Evolutionary conservation across 441 rosid genomes (phyloP).

Genomic region (Populus hybrid): DNA sequence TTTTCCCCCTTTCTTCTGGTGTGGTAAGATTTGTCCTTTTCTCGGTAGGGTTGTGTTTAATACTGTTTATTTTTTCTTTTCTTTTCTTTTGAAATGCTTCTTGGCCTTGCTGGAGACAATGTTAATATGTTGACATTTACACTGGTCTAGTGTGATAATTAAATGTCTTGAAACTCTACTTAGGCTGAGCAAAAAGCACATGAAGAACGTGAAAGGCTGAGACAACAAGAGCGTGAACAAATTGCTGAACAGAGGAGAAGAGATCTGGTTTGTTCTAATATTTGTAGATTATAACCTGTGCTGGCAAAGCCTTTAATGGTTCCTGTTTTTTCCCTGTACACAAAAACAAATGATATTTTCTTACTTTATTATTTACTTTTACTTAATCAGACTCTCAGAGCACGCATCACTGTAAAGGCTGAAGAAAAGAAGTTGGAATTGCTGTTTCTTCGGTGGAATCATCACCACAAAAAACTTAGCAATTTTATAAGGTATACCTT

Average conservation of each 20-base stretch:
- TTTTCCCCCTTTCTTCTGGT: neutral
- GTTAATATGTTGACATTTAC: neutral
- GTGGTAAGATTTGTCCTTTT: neutral
- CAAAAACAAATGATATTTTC: neutral
- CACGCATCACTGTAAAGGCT: conserved; percentile 89
- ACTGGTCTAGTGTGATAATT: neutral
- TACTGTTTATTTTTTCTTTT: neutral
- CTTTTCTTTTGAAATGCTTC: neutral
- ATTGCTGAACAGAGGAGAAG: conserved; percentile 81
- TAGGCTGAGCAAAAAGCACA: conserved; percentile 87
- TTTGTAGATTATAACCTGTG: neutral
- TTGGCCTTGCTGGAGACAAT: neutral
- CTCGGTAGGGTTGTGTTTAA: neutral
- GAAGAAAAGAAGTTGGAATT: conserved; percentile 68
- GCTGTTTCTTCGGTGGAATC: conserved; percentile 59
- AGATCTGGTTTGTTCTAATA: conserved; percentile 66
- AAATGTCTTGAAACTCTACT: conserved; percentile 5
- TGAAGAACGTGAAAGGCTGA: conserved; percentile 84
- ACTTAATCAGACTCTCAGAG: conserved; percentile 65
- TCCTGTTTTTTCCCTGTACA: neutral
- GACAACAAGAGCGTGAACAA: conserved; percentile 83
- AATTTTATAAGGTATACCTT: conserved; percentile 78
- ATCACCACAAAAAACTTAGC: conserved; percentile 82
- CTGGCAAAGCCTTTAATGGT: conserved; percentile 3
- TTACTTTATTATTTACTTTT: neutral